These are phyloP conservation scores for Cicer yamashitae DNA, from an alignment of 306 rosid genomes.

Conservation along the genomic window DNA sequence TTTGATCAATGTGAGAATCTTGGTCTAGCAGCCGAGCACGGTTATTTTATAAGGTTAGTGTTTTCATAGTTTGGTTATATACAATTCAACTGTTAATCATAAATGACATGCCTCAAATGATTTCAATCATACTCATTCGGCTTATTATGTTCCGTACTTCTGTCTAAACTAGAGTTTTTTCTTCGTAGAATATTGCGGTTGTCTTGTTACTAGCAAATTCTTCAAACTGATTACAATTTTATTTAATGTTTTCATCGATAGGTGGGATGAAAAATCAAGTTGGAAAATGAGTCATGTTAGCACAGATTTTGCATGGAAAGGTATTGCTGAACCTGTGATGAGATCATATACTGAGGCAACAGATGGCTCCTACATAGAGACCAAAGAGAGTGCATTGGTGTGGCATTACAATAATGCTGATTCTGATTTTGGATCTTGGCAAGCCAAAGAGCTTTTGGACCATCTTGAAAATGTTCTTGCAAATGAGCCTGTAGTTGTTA, in stretches of 20 bases:
- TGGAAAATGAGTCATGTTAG: conserved; percentile 67
- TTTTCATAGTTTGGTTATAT: conserved; percentile 17
- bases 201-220: conserved; percentile 17
- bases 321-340: conserved; percentile 83
- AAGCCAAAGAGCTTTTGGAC: conserved; percentile 78
- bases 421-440: conserved; percentile 86
- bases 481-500: conserved; percentile 88
- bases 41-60: conserved; percentile 74
- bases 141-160: background rate
- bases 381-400: conserved; percentile 86
- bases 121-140: background rate
- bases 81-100: conserved; percentile 21
- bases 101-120: conserved; percentile 4
- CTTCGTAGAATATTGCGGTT: conserved; percentile 1
- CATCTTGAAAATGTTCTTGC: conserved; percentile 87
- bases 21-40: conserved; percentile 96
- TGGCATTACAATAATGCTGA: conserved; percentile 83
- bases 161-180: conserved; percentile 4
- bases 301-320: conserved; percentile 80
- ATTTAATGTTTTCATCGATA: conserved; percentile 41
- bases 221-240: conserved; percentile 21
- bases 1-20: conserved; percentile 74
- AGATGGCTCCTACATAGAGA: conserved; percentile 81
- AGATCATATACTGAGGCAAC: conserved; percentile 78
- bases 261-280: conserved; percentile 69